A percentile compares a stretch with the other conserved stretches of the same genome.
phyloP scores from a whole-genome alignment of 495 filamentous ascomycete genomes.

The Penicillium ochrochloron region DNA sequence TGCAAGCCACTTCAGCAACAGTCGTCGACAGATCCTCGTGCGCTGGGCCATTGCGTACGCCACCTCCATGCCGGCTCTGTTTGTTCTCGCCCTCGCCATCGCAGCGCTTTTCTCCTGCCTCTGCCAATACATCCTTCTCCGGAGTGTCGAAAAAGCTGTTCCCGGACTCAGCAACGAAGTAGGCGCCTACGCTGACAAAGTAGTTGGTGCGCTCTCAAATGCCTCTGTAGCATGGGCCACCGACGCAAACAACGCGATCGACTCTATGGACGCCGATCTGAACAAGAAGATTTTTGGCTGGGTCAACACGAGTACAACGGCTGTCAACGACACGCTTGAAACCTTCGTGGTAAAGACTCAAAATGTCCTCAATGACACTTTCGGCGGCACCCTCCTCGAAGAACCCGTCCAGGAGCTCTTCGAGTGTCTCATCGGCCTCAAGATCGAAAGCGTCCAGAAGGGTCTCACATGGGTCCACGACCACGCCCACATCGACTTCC shows the following conservation, averaged over 20 bases:
- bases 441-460: slow-evolving; percentile 74
- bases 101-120: slow-evolving; percentile 85
- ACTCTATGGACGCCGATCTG: slow-evolving; percentile 67
- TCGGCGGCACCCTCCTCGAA: slow-evolving; percentile 77
- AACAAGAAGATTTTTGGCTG: slow-evolving; percentile 87
- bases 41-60: slow-evolving; percentile 89
- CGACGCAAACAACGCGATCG: slow-evolving; percentile 75
- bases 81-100: slow-evolving; percentile 82
- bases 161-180: slow-evolving; percentile 78
- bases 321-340: slow-evolving; percentile 86
- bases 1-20: slow-evolving; percentile 68
- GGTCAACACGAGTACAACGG: slow-evolving; percentile 79
- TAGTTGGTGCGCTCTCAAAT: slow-evolving; percentile 71
- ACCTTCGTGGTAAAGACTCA: slow-evolving; percentile 76
- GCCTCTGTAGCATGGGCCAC: slow-evolving; percentile 78
- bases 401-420: slow-evolving; percentile 74
- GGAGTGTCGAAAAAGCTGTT: slow-evolving; percentile 70
- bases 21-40: slow-evolving; percentile 68
- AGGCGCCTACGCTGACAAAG: slow-evolving; percentile 78
- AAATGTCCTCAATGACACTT: slow-evolving; percentile 71
- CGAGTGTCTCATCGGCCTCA: slow-evolving; percentile 75
- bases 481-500: slow-evolving; percentile 82
- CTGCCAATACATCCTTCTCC: slow-evolving; percentile 81
- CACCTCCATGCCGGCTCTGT: slow-evolving; percentile 82
- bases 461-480: slow-evolving; percentile 90